Evolutionary conservation across 768 basidiomycete genomes (phyloP), one percentile per base, ranked within the genome.

Genomic region (Polyporus arcularius): DNA sequence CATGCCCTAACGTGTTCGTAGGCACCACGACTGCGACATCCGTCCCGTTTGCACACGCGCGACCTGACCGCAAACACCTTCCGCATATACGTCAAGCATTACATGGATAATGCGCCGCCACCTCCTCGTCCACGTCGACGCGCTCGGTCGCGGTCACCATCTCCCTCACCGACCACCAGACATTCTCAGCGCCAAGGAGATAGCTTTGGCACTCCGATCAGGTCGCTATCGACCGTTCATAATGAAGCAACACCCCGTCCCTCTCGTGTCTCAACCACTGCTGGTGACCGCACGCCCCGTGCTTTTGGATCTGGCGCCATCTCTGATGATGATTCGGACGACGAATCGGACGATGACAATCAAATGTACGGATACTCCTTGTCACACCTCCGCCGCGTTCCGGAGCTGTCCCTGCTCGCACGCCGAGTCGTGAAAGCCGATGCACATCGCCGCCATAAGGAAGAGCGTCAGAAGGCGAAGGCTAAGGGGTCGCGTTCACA

Each of bases 81-180:
- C 70, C 81, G 87, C 11, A 81, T 90, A 41, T 91, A 93, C 65
- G 65, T 93, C 61, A 90, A 89, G 64, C 87, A 92, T 65, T 92
- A 85, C 72, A 88, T 93, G 87, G 85, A 89, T 65, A 77, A 86
- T 66, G 80, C 79, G 0, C 74, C 78, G 40, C 52, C 68, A 53
- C 56, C 62, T 10, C 21, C 18, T 11, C 35, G 31, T 0, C 48
- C 21, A 18, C 46, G 39, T 1, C 55, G 40, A 14, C 16, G 28
- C 9, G 15, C 53, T 9, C 18, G 31, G 41, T 39, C 57, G 2
- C 53, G 66, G n/a, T 62, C 63, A 4, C 41, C 32, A 12, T 67
- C 66, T 2, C 66, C 66, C 3, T 53, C 66, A 9, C 63, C 66
- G 4, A 50, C 51, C 0, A 42, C 65, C 0, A 60, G 62, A 4